Base-by-base conservation (phyloP, 2,329 filamentous ascomycete species). In the Xylaria digitata region DNA sequence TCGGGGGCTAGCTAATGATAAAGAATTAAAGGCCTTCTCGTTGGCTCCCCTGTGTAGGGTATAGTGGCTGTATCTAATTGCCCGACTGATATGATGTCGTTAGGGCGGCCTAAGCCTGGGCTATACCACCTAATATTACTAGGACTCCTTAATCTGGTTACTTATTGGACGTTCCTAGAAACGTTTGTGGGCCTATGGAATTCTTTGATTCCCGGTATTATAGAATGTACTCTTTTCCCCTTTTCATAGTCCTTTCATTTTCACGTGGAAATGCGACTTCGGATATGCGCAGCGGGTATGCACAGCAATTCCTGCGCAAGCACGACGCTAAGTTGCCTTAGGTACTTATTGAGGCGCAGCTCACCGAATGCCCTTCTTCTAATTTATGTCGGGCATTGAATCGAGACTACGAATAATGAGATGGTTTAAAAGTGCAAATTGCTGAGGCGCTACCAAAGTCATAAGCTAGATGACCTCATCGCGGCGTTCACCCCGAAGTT, bases 61-160 rank as follows among this genome's bases (percentile, higher is more conserved):
- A n/a, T 42, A 26, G 32, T 42, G 50, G 52, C 32, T 63, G 52
- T 40, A 46, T 43, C 42, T 21, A 54, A 48, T 55, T 62, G 59
- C 59, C 59, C 59, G 50, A 49, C 13, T 19, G 45, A 49, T n/a
- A 21, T 48, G 42, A 8, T 49, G 6, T 60, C 37, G 30, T n/a
- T 45, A 8, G 46, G 49, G 7, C 8, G 42, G 8, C 15, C 15
- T 37, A 19, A 40, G 4, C 30, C 3, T 23, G 17, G 58, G 42
- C 59, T 62, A 23, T 55, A 32, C 30, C 17, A 19, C 13, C 32
- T 55, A 15, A 4, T 19, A 42, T 43, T 43, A 17, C 17, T 42
- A n/a, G 49, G 6, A 30, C 55, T 21, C 21, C 43, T 9, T 15
- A 4, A 30, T 61, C 21, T 2, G 0, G 5, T 7, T 5, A 3